phyloP scores from a whole-genome alignment of 2,329 filamentous ascomycete genomes.

The Capronia americana region DNA sequence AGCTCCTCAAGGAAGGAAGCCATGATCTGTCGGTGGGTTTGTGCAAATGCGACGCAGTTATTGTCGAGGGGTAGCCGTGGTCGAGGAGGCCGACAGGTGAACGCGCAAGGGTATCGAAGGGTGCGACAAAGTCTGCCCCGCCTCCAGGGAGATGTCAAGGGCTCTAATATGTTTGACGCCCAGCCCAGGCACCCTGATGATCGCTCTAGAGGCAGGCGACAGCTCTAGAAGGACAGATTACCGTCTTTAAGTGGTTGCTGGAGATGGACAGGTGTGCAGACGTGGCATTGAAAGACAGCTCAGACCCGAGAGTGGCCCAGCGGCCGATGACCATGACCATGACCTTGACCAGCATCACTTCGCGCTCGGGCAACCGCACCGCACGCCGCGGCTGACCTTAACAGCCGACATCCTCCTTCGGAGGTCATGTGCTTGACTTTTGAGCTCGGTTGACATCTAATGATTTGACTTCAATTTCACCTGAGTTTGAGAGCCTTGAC shows the following conservation, averaged over 20 bases:
- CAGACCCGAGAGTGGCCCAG: constrained; percentile 6
- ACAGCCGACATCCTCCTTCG: constrained; percentile 1
- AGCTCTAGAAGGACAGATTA: constrained; percentile 23
- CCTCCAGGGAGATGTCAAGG: constrained; percentile 17
- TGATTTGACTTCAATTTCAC: not conserved
- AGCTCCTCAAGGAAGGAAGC: constrained; percentile 72
- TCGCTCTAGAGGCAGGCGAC: constrained; percentile 17
- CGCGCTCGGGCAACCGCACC: not conserved
- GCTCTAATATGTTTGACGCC: constrained; percentile 22
- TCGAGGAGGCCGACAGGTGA: constrained; percentile 5
- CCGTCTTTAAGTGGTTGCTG: constrained; percentile 22
- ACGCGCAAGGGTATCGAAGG: constrained; percentile 15
- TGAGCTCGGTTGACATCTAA: not conserved
- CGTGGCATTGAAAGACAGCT: constrained; percentile 25
- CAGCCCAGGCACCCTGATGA: constrained; percentile 5
- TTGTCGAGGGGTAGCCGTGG: not conserved
- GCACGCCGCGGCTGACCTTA: constrained; percentile 5
- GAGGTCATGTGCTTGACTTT: not conserved
- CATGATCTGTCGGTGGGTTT: constrained; percentile 43
- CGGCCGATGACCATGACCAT: constrained; percentile 14
- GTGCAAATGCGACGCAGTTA: not conserved
- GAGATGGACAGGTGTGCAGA: constrained; percentile 13
- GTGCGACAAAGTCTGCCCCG: constrained; percentile 28
- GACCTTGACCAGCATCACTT: constrained; percentile 6
- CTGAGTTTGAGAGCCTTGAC: not conserved